Percentiles rank a stretch among this genome's conserved stretches.
phyloP scores from a whole-genome alignment of 1,139 yeast species.

The Kodamaea alishanica region DNA sequence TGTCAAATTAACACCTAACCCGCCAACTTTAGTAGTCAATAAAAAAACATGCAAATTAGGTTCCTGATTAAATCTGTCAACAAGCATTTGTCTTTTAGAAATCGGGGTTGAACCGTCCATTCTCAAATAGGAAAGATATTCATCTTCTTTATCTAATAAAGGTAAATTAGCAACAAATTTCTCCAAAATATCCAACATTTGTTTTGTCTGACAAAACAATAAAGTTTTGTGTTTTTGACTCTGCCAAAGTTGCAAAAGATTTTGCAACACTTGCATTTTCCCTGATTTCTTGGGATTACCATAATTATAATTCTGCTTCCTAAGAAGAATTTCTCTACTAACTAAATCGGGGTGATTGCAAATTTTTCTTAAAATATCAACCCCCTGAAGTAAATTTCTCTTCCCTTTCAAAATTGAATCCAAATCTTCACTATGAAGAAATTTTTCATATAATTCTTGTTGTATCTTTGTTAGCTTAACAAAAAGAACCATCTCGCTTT shows the following conservation, averaged over 20 bases:
- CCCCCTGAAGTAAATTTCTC: constrained; percentile 82
- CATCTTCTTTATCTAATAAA: constrained; percentile 21
- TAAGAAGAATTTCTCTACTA: constrained; percentile 46
- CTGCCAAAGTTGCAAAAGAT: constrained; percentile 73
- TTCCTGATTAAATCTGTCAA: constrained; percentile 72
- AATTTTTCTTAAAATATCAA: constrained; percentile 82
- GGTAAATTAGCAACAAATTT: constrained; percentile 47
- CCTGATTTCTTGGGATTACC: constrained; percentile 79
- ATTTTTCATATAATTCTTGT: constrained; percentile 66
- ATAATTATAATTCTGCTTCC: constrained; percentile 44
- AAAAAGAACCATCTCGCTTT: constrained; percentile 89
- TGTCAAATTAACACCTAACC: constrained; percentile 87
- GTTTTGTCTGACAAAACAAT: constrained; percentile 86
- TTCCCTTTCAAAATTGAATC: constrained; percentile 70
- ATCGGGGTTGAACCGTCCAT: constrained; percentile 97
- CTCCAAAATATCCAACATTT: constrained; percentile 87
- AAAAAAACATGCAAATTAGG: constrained; percentile 60
- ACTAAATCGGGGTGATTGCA: constrained; percentile 96
- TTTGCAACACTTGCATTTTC: constrained; percentile 83
- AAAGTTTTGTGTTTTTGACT: constrained; percentile 73
- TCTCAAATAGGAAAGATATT: constrained; percentile 53
- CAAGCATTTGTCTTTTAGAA: constrained; percentile 67
- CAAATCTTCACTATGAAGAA: constrained; percentile 73
- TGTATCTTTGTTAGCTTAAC: constrained; percentile 80
- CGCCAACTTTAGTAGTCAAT: constrained; percentile 92